Evolutionary conservation across 306 rosid genomes (phyloP), one percentile per base, ranked within the genome.

Genomic region (Lagenaria siceraria): DNA sequence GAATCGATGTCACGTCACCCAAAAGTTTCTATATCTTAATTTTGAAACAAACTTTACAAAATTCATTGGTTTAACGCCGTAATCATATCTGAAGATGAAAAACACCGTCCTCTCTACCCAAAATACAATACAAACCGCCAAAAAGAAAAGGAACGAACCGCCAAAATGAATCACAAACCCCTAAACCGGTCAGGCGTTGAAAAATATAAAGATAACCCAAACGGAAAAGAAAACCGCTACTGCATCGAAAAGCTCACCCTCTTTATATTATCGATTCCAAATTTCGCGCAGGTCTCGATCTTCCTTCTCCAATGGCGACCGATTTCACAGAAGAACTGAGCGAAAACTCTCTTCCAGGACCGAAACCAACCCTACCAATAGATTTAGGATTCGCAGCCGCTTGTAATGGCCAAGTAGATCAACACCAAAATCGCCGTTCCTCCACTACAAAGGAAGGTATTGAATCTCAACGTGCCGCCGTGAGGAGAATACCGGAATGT

Each of bases 301-400:
- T 54, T 46, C 52, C 71, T 11, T 69, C 74, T 42, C 48, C 79
- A 74, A 90, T 93, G 97, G 91, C 90, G 69, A 81, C 92, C 79
- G 27, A 78, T 73, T 73, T 73, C 38, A 6, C 25, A 86, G n/a
- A 83, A 84, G 80, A 82, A 78, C 40, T 81, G 80, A 6, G 55
- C 82, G 58, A 33, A 78, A 15, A 43, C 80, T 49, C 11, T 81
- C 10, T 65, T 75, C 8, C 61, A 81, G 21, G 89, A 86, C 38
- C 74, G 4, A 81, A 78, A 10, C 21, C 33, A 83, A 65, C 35
- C 70, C 78, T 21, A 17, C 64, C 31, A 2, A 19, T n/a, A 60
- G 73, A 31, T 49, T 73, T 10, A 29, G 77, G 48, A 51, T 18
- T 31, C 18, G 14, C 27, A 27, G 10, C 19, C 48, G 24, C 77